phyloP scores from a whole-genome alignment of 805 yeast genomes.

The Sugiyamaella marilandica region DNA sequence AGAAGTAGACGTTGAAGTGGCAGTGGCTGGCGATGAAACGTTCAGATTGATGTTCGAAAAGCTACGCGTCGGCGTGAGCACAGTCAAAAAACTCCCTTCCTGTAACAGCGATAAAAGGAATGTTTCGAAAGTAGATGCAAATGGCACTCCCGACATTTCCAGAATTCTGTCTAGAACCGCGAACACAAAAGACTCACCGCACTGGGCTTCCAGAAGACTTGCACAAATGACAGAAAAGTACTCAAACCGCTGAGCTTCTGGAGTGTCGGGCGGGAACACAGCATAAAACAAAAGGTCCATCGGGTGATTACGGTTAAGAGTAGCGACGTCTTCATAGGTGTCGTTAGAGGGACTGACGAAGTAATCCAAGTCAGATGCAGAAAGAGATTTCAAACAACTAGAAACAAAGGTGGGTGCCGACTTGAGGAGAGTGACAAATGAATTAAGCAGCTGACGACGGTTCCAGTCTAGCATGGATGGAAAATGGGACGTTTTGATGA shows the following conservation, averaged over 20 bases:
- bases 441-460: conserved; percentile 29
- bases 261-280: conserved; percentile 27
- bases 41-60: background rate
- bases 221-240: conserved; percentile 27
- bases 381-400: conserved; percentile 25
- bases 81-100: conserved; percentile 20
- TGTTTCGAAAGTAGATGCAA: conserved; percentile 13
- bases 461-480: conserved; percentile 21
- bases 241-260: conserved; percentile 21
- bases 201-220: conserved; percentile 18
- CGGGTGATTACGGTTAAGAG: conserved; percentile 24
- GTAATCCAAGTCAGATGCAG: conserved; percentile 17
- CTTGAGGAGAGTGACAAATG: conserved; percentile 31
- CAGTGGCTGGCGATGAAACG: background rate
- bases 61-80: background rate
- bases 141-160: conserved; percentile 14
- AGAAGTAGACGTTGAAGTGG: conserved; percentile 10
- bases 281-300: conserved; percentile 31
- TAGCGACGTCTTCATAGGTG: conserved; percentile 22
- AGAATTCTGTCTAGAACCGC: conserved; percentile 21
- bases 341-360: conserved; percentile 19
- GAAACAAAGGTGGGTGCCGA: conserved; percentile 34
- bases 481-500: conserved; percentile 9
- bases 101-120: conserved; percentile 18
- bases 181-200: conserved; percentile 19